Percentiles rank a stretch among this genome's conserved stretches.
phyloP scores from a whole-genome alignment of 768 basidiomycete species.

The Mycena amicta region DNA sequence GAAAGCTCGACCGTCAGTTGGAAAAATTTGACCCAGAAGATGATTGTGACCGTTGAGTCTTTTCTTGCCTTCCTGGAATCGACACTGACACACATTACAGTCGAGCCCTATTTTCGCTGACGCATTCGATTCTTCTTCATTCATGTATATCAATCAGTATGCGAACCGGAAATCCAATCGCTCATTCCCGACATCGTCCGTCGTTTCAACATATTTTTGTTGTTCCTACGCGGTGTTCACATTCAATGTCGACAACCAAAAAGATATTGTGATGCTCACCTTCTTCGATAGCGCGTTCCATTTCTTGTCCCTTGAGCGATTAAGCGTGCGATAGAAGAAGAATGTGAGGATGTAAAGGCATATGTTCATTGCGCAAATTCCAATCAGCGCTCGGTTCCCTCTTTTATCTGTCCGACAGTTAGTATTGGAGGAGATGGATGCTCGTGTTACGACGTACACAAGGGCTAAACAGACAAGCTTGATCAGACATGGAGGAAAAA shows the following conservation, averaged over 20 bases:
- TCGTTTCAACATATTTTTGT: conserved; percentile 58
- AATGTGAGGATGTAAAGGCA: background rate
- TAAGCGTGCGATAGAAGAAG: background rate
- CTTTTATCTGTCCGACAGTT: background rate
- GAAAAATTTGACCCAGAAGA: conserved; percentile 30
- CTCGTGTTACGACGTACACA: background rate
- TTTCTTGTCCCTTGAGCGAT: background rate
- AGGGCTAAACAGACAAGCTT: background rate
- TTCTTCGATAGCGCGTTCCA: background rate
- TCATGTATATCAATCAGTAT: too few relatives aligned
- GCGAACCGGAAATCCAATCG: conserved; percentile 66
- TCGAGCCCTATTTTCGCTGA: conserved; percentile 20
- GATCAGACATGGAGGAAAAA: background rate
- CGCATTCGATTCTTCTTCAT: too few relatives aligned
- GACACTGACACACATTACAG: conserved; percentile 4
- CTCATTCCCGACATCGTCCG: conserved; percentile 63
- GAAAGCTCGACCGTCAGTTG: conserved; percentile 25
- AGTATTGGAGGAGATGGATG: background rate
- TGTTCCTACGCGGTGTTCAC: conserved; percentile 43
- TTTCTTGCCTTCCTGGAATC: background rate
- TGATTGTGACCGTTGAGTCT: conserved; percentile 25
- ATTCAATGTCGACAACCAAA: background rate
- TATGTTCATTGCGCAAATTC: background rate
- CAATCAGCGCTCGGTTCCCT: background rate
- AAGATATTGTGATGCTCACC: background rate